These are phyloP conservation scores for Wickerhamiella vanderwaltii DNA, from an alignment of 805 yeast species.

Conservation along the genomic window DNA sequence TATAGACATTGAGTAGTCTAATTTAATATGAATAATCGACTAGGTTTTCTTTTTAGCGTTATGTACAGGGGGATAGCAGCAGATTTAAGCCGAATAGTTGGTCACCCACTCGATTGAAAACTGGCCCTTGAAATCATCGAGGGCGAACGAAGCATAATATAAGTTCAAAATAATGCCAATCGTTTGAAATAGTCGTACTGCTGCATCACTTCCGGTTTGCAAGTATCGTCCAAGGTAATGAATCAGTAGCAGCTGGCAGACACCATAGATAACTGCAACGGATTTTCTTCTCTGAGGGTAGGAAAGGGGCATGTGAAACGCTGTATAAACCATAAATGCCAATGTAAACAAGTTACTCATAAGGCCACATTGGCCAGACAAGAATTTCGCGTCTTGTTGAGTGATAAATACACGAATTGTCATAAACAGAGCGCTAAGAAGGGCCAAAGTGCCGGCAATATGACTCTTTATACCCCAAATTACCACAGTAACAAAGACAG, in stretches of 20 bases:
- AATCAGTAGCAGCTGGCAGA: conserved; percentile 7
- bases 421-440: conserved; percentile 59
- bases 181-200: conserved; percentile 10
- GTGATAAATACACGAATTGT: conserved; percentile 86
- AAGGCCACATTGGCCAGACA: conserved; percentile 17
- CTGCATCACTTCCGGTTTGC: conserved; percentile 13
- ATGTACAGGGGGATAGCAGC: too few species aligned
- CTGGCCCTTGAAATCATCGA: conserved; percentile 10
- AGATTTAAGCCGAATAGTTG: too few species aligned
- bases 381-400: conserved; percentile 28
- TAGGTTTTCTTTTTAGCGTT: too few species aligned
- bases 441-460: conserved; percentile 35
- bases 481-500: conserved; percentile 50
- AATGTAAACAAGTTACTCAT: conserved; percentile 11
- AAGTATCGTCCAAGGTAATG: conserved; percentile 15
- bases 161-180: conserved; percentile 9
- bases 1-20: too few species aligned
- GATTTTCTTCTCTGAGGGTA: neutral
- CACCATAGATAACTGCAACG: conserved; percentile 8
- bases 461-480: conserved; percentile 18
- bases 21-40: too few species aligned
- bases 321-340: conserved; percentile 16
- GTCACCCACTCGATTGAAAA: conserved; percentile 1
- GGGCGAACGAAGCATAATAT: conserved; percentile 9
- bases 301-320: neutral